Base-by-base conservation (phyloP, 2,329 filamentous ascomycete genomes). In the Penicillium sp. region DNA sequence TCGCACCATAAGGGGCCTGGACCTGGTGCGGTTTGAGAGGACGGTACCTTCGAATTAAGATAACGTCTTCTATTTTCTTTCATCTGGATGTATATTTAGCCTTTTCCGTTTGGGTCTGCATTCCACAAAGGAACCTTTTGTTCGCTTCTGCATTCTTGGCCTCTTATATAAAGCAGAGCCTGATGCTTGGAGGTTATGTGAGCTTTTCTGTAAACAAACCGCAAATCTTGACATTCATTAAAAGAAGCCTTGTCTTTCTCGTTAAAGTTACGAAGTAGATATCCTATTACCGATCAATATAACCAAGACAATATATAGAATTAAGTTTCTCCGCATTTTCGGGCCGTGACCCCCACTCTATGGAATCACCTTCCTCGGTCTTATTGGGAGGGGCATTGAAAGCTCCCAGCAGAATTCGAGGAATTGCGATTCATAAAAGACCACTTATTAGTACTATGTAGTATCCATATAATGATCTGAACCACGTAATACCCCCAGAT, bases 1-100 rank as follows among this genome's bases (percentile, higher is more conserved):
- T 74, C 73, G 26, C 72, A 73, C 35, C 70, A 75, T 55, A 75
- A 75, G 57, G 74, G 73, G 3, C 73, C 62, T 16, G 57, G 58
- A 13, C 58, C 72, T 40, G 72, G 71, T 10, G 71, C 71, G 32
- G 73, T 75, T 55, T 75, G 61, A 65, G 26, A 45, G 36, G 34
- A 35, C 41, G 16, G 54, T 61, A 56, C 46, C 34, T 58, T 47
- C 46, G 42, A 35, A 32, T 3, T 4, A 16, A 47, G 23, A 5
- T 23, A 23, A 23, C 23, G 5, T 39, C 40, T 56, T 61, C 8
- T 49, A 56, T 40, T 50, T 38, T 45, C 51, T 55, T 55, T 47
- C 44, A 54, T 51, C 53, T 60, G 58, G 54, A 56, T 62, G 61
- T 63, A 63, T 58, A 61, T 62, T 59, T 62, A 62, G 58, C 60